Percentiles rank a stretch among this genome's conserved stretches.
Evolutionary conservation across 202 grass and related monocot genomes (phyloP).

Genomic region (Elaeis oleifera): DNA sequence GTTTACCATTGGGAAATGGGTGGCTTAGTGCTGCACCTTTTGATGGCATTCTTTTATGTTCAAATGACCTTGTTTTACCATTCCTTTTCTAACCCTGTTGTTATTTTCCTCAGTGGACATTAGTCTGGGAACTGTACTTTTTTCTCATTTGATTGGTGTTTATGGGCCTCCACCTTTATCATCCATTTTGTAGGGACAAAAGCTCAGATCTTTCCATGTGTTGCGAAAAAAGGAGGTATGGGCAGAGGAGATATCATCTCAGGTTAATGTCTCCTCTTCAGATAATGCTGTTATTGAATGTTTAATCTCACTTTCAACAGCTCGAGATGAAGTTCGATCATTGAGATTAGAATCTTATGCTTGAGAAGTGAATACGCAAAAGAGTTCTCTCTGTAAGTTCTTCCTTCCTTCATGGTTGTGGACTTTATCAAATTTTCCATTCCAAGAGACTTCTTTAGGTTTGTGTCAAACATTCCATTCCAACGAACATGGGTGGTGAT

Average conservation of each 20-base stretch:
- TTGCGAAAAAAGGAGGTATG: slow-evolving; percentile 22
- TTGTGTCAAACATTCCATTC: too few relatives aligned
- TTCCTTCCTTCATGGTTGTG: background rate
- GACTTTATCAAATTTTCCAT: background rate
- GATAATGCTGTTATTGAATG: background rate
- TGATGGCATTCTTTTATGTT: slow-evolving; percentile 34
- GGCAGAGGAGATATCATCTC: background rate
- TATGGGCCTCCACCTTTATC: slow-evolving; percentile 41
- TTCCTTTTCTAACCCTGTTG: slow-evolving; percentile 20
- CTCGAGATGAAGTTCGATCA: slow-evolving; percentile 20
- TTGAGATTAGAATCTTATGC: background rate
- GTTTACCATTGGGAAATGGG: slow-evolving; percentile 36
- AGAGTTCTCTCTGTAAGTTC: slow-evolving; percentile 7
- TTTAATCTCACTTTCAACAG: slow-evolving; percentile 19
- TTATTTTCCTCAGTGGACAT: slow-evolving; percentile 31
- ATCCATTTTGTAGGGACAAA: slow-evolving; percentile 31
- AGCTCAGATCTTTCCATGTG: slow-evolving; percentile 46
- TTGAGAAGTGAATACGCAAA: background rate
- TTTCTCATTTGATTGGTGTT: slow-evolving; percentile 31
- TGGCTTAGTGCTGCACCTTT: slow-evolving; percentile 25
- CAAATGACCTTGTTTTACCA: slow-evolving; percentile 26
- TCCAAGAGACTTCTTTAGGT: background rate
- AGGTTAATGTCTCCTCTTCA: background rate
- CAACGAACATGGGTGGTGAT: too few relatives aligned
- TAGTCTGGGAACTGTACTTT: slow-evolving; percentile 34